Percentiles rank a stretch among this genome's conserved stretches.
Evolutionary conservation across 306 rosid genomes (phyloP).

Genomic region (Calophaca sinica): DNA sequence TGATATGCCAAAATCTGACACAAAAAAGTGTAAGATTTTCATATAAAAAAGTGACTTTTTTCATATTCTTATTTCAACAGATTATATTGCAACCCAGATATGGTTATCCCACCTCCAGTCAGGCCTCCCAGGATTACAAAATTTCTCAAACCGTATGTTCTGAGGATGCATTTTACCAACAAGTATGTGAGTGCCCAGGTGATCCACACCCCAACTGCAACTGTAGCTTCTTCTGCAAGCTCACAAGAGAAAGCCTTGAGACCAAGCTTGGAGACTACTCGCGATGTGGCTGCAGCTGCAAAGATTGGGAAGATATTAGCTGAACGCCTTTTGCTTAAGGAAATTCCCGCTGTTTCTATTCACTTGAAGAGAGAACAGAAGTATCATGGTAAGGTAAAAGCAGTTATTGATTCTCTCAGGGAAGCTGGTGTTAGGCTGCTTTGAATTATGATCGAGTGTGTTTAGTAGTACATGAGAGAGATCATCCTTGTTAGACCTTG

Average conservation of each 20-base stretch:
- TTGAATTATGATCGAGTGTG: constrained; percentile 44
- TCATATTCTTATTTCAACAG: constrained; percentile 1
- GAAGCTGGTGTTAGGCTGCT: constrained; percentile 77
- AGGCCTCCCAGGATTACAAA: constrained; percentile 66
- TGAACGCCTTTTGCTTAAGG: constrained; percentile 73
- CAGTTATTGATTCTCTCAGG: constrained; percentile 78
- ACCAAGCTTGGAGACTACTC: constrained; percentile 63
- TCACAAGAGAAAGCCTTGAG: constrained; percentile 80
- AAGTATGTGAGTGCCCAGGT: constrained; percentile 84
- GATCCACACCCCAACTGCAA: constrained; percentile 82
- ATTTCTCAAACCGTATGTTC: constrained; percentile 83
- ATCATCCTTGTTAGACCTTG: constrained; percentile 31
- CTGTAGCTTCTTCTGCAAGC: constrained; percentile 82
- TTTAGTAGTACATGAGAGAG: constrained; percentile 36
- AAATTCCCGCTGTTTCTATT: constrained; percentile 78
- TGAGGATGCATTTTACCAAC: constrained; percentile 91
- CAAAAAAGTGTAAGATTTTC: not conserved
- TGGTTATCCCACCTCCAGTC: constrained; percentile 82
- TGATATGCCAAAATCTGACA: constrained; percentile 1
- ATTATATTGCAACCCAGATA: constrained; percentile 49
- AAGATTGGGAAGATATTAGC: constrained; percentile 86
- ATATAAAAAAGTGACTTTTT: not conserved
- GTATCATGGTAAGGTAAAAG: constrained; percentile 93
- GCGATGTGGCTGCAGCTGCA: constrained; percentile 92
- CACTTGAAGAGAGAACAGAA: constrained; percentile 91